A percentile compares a stretch with the other conserved stretches of the same genome.
These are phyloP conservation scores for Neostapfia colusana DNA, from an alignment of 176 grass and related monocot genomes.

Conservation along the genomic window DNA sequence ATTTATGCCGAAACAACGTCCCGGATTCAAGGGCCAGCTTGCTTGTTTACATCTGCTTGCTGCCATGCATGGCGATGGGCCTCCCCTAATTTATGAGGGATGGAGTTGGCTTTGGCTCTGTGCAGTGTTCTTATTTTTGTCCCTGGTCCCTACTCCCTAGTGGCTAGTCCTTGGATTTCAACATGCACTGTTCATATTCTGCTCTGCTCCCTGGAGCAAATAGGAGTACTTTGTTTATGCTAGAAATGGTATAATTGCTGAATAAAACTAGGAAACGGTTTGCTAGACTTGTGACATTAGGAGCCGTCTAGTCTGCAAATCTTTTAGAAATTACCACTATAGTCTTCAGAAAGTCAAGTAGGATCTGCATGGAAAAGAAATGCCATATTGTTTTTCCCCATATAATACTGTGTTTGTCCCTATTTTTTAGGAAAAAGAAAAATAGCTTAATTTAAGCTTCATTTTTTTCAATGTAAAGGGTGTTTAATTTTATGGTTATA, in stretches of 20 bases:
- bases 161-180: constrained; percentile 22
- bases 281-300: not conserved
- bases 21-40: constrained; percentile 37
- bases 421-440: not conserved
- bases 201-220: not conserved
- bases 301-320: not conserved
- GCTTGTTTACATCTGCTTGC: constrained; percentile 30
- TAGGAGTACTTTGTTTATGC: not conserved
- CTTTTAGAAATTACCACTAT: not conserved
- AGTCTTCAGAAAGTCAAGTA: not conserved
- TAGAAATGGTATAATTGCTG: not conserved
- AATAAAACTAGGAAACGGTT: not conserved
- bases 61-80: constrained; percentile 43
- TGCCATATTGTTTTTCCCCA: not conserved
- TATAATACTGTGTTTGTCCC: not conserved
- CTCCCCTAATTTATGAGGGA: constrained; percentile 35
- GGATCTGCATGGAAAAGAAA: not conserved
- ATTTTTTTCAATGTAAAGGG: no score
- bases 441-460: no score
- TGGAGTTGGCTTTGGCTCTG: constrained; percentile 25
- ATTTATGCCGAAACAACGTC: constrained; percentile 43
- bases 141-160: constrained; percentile 18
- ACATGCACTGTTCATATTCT: not conserved
- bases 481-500: not conserved
- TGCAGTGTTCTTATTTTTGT: constrained; percentile 33